Evolutionary conservation across 805 yeast genomes (phyloP).

Genomic region (Ogataea nakhonphanomensis): DNA sequence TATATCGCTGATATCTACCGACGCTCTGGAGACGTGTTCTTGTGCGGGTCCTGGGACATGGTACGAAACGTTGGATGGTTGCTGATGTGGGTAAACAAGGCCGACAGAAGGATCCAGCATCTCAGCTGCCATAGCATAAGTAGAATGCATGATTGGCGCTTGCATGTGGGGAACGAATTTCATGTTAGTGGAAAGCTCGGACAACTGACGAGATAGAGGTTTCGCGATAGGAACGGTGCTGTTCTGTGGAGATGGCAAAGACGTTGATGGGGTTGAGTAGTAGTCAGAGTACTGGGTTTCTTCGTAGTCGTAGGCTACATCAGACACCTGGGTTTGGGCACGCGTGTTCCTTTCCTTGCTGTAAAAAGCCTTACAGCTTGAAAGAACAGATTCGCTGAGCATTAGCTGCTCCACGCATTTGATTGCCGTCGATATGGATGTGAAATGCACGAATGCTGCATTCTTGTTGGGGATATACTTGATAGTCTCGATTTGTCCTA

Average conservation of each 20-base stretch:
- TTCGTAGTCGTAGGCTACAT: slow-evolving; percentile 12
- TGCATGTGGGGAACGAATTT: slow-evolving; percentile 5
- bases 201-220: slow-evolving; percentile 4
- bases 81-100: slow-evolving; percentile 7
- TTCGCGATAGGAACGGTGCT: slow-evolving; percentile 11
- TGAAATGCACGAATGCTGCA: slow-evolving; percentile 37
- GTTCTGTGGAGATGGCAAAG: slow-evolving; percentile 25
- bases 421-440: slow-evolving; percentile 45
- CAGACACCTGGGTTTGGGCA: slow-evolving; percentile 2
- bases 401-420: slow-evolving; percentile 39
- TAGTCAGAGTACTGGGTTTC: slow-evolving; percentile 14
- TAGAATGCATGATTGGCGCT: slow-evolving; percentile 6
- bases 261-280: slow-evolving; percentile 28
- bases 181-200: slow-evolving; percentile 1
- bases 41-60: too few relatives aligned
- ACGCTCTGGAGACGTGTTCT: too few relatives aligned
- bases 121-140: slow-evolving; percentile 5
- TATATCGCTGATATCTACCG: not conserved
- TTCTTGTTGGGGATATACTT: slow-evolving; percentile 22
- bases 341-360: slow-evolving; percentile 26
- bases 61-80: not conserved
- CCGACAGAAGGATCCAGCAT: slow-evolving; percentile 13
- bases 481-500: slow-evolving; percentile 42
- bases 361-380: slow-evolving; percentile 28
- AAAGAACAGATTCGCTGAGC: slow-evolving; percentile 22